Evolutionary conservation across 441 rosid genomes (phyloP).

Genomic region (Gossypium trilobum): DNA sequence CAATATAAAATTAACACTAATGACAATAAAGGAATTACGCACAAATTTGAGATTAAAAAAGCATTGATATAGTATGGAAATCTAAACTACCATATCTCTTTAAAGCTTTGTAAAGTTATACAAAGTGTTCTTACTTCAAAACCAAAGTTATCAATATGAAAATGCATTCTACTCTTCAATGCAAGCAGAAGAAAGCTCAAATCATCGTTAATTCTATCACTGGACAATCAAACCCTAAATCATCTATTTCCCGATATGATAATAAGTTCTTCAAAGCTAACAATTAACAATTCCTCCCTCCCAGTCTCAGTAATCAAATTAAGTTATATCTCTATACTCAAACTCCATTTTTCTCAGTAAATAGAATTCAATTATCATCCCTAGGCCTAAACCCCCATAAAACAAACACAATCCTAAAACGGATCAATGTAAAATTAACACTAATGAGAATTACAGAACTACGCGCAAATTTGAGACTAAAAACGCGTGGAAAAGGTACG

Average conservation of each 20-base stretch:
- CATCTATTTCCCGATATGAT: neutral
- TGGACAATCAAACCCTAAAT: slow-evolving; percentile 8
- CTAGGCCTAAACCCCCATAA: neutral
- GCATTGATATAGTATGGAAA: neutral
- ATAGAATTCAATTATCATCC: neutral
- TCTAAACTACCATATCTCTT: neutral
- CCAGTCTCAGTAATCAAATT: neutral
- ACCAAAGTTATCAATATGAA: neutral
- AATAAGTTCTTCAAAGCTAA: neutral
- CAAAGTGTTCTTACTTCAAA: slow-evolving; percentile 1
- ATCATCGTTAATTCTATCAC: neutral
- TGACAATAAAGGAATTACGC: neutral
- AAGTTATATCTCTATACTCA: neutral
- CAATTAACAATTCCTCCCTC: neutral
- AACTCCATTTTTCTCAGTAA: slow-evolving; percentile 1
- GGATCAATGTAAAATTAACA: slow-evolving; percentile 6
- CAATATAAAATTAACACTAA: neutral
- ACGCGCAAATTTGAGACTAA: slow-evolving; percentile 5
- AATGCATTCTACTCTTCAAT: neutral
- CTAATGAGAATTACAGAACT: neutral
- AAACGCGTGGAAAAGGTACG: slow-evolving; percentile 6
- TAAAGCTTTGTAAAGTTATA: slow-evolving; percentile 1
- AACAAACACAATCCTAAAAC: neutral
- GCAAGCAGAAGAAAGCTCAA: neutral
- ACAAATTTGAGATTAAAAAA: slow-evolving; percentile 12